Evolutionary conservation across 441 rosid genomes (phyloP), one percentile per base, ranked within the genome.

Genomic region (Flueggea neowawraea): DNA sequence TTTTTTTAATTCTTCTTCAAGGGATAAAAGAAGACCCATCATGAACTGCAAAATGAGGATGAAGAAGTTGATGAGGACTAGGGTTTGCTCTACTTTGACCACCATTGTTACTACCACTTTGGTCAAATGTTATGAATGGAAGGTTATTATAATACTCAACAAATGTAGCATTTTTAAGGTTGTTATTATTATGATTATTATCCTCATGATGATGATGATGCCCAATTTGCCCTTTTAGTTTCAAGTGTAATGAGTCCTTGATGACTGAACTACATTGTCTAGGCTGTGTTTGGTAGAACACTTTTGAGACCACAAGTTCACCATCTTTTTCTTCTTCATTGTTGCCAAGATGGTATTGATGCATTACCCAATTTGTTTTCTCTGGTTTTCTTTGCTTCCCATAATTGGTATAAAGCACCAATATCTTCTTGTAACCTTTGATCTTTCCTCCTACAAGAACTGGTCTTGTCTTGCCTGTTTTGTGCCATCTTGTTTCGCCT

Each of bases 291-390:
- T 93, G 97, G 88, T 86, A 93, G 80, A 93, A 93, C 6, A 93
- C 93, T 78, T 93, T 93, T 0, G 99, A 95, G 31, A 79, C 81
- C 10, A 91, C 98, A 8, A 91, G 77, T 68, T 91, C 98, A 4
- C 99, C 98, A 54, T 95, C 97, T 77, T 80, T 91, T 71, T 95
- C 99, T 55, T 91, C 97, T 60, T 91, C 95, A 22, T 80, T 78
- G 65, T 76, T 66, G 10, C 99, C 99, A 50, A 91, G 78, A 74
- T 93, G 98, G 74, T 93, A 93, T 60, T 93, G 98, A 70, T 93
- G 98, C 96, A 93, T 93, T 44, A 93, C 96, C 99, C 99, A 95
- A 62, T 82, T 89, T 44, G 98, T 95, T 57, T 95, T 95, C 74
- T 91, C 99, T 0, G 99, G 95, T 67, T 95, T 95, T 70, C 78